These are phyloP conservation scores for Oryza coarctata DNA, from an alignment of 176 grass and related monocot genomes.

Conservation along the genomic window DNA sequence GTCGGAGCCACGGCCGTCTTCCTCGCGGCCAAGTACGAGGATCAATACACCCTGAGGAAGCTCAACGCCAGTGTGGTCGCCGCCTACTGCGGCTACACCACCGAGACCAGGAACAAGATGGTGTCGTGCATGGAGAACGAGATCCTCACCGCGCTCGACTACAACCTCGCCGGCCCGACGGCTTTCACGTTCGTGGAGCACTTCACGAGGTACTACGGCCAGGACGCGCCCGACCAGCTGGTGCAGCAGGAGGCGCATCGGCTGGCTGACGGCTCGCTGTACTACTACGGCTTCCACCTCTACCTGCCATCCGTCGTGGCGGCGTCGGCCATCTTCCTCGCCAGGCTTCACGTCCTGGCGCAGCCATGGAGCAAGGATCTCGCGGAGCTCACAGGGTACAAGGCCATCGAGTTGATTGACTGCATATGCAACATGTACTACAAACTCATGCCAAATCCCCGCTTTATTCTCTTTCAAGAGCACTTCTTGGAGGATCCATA, in stretches of 20 bases:
- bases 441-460: background rate
- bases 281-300: background rate
- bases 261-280: constrained; percentile 5
- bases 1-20: constrained; percentile 31
- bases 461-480: background rate
- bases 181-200: constrained; percentile 38
- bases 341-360: background rate
- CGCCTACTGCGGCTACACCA: background rate
- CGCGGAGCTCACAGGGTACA: constrained; percentile 31
- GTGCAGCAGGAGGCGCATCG: background rate
- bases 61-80: constrained; percentile 1
- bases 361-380: background rate
- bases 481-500: background rate
- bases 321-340: constrained; percentile 34
- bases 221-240: background rate
- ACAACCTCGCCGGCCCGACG: constrained; percentile 31
- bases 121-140: background rate
- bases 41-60: background rate
- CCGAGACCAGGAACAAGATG: background rate
- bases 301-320: constrained; percentile 28
- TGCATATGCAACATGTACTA: background rate
- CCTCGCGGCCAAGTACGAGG: constrained; percentile 44
- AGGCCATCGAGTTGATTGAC: background rate
- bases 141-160: constrained; percentile 20
- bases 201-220: background rate